phyloP scores from a whole-genome alignment of 2,329 filamentous ascomycete species.

The Fusarium sp. region DNA sequence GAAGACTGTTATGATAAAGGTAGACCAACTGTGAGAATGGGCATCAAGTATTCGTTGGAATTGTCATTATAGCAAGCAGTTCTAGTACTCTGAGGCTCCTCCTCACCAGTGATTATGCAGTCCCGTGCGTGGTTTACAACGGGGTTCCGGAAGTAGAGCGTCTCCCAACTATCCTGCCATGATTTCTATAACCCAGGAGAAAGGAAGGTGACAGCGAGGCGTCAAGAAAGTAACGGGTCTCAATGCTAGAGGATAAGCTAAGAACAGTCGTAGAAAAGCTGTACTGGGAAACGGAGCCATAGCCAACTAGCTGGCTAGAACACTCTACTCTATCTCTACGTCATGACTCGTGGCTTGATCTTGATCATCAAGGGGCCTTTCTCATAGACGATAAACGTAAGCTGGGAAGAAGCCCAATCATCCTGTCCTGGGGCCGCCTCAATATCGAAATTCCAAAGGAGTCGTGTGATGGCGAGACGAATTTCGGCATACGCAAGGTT shows the following conservation, averaged over 20 bases:
- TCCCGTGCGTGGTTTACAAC: conserved; percentile 33
- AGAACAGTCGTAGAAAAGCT: too few relatives aligned
- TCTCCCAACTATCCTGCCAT: conserved; percentile 1
- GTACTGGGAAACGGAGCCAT: too few relatives aligned
- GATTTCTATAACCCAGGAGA: background rate
- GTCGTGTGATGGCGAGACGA: background rate
- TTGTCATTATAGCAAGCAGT: background rate
- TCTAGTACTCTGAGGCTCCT: background rate
- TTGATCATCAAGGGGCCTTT: background rate
- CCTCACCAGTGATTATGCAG: conserved; percentile 52
- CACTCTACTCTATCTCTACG: too few relatives aligned
- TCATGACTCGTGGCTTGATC: too few relatives aligned
- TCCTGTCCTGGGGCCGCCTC: background rate
- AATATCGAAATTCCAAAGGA: background rate
- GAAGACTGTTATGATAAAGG: conserved; percentile 38
- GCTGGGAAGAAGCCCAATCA: background rate
- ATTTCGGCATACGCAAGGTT: background rate
- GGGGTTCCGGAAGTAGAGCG: conserved; percentile 16
- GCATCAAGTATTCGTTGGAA: background rate
- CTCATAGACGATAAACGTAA: background rate
- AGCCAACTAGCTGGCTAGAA: too few relatives aligned
- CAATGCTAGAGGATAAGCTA: too few relatives aligned
- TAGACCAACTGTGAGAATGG: background rate
- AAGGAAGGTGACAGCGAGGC: too few relatives aligned
- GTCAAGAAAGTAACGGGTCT: too few relatives aligned